Percentiles rank a stretch among this genome's conserved stretches.
These are phyloP conservation scores for Echites panduratus DNA, from an alignment of 257 asterid genomes.

Conservation along the genomic window DNA sequence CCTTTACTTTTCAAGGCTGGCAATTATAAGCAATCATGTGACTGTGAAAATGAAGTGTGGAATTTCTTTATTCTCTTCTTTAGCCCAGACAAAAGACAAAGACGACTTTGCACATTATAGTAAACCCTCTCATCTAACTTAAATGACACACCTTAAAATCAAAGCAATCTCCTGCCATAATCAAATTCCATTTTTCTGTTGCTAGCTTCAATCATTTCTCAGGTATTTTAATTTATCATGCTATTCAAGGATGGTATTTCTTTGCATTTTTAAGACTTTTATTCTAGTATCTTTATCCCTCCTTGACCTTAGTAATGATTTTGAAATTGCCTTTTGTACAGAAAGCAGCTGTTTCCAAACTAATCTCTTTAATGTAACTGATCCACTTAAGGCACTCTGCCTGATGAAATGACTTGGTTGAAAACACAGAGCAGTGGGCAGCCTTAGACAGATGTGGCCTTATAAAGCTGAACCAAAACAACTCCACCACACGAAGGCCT, in stretches of 20 bases:
- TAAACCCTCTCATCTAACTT: not conserved
- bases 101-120: not conserved
- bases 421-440: no score
- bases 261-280: not conserved
- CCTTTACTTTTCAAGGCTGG: not conserved
- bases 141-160: not conserved
- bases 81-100: not conserved
- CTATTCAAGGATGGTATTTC: not conserved
- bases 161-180: not conserved
- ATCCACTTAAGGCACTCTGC: no score
- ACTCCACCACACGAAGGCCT: no score
- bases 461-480: no score
- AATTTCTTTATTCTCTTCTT: not conserved
- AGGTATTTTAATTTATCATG: no score
- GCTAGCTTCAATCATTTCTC: not conserved
- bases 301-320: not conserved
- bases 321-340: no score
- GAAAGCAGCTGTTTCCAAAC: no score
- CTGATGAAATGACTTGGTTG: no score
- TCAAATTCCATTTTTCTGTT: not conserved
- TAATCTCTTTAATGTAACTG: no score
- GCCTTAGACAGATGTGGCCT: no score
- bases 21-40: not conserved
- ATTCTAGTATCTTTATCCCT: not conserved
- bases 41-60: not conserved